These are phyloP conservation scores for Pichia deserticola DNA, from an alignment of 805 yeast genomes.

Conservation along the genomic window DNA sequence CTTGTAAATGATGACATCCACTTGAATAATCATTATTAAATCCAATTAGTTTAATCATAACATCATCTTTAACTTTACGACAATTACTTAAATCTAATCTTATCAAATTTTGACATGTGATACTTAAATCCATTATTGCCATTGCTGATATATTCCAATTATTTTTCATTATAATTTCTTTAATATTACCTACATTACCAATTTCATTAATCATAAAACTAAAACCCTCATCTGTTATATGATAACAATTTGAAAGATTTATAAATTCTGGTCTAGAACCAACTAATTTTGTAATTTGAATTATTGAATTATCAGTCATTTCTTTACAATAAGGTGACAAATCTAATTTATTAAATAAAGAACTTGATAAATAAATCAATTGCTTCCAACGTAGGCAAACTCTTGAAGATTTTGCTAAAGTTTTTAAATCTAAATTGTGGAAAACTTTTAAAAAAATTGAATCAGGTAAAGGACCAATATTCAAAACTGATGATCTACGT, in stretches of 20 bases:
- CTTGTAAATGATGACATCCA: constrained; percentile 55
- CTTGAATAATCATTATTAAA: constrained; percentile 27
- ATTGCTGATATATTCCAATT: constrained; percentile 75
- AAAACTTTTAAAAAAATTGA: constrained; percentile 47
- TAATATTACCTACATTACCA: constrained; percentile 56
- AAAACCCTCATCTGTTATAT: constrained; percentile 70
- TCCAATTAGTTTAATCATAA: constrained; percentile 62
- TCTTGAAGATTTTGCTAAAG: constrained; percentile 49
- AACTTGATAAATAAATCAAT: constrained; percentile 48
- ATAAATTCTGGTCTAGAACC: constrained; percentile 58
- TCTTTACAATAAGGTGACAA: constrained; percentile 55
- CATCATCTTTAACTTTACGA: constrained; percentile 64
- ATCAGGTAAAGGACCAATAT: constrained; percentile 57
- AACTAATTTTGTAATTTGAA: constrained; percentile 58
- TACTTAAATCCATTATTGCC: constrained; percentile 75
- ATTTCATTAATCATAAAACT: constrained; percentile 62
- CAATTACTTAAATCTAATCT: constrained; percentile 67
- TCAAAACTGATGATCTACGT: constrained; percentile 50
- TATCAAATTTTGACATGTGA: constrained; percentile 51
- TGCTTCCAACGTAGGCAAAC: constrained; percentile 67
- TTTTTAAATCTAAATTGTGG: constrained; percentile 44
- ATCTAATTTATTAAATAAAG: constrained; percentile 45
- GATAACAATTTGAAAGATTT: constrained; percentile 67
- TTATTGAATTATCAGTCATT: constrained; percentile 50
- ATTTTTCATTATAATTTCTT: constrained; percentile 51